A percentile compares a stretch with the other conserved stretches of the same genome.
Conservation (phyloP, 2,329 filamentous ascomycete species). For the Penicillium sp. region DNA sequence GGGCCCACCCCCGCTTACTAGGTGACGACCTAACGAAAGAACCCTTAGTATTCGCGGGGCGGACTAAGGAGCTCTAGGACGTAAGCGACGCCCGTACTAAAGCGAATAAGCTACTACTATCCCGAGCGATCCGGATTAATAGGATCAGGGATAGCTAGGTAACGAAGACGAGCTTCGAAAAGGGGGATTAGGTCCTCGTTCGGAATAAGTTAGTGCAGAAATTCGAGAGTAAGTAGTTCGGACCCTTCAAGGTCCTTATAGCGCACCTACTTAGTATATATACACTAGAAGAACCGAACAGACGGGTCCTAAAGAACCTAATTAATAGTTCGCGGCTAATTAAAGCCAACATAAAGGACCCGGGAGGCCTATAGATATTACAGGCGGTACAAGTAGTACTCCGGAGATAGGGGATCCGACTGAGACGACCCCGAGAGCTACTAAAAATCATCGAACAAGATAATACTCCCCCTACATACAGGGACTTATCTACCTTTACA, state of each 20-base stretch:
- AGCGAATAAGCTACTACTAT: neutral
- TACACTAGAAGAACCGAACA: neutral
- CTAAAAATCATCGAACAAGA: neutral
- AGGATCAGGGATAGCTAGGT: neutral
- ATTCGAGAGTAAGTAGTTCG: slow-evolving; percentile 10
- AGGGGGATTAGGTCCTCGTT: slow-evolving; percentile 3
- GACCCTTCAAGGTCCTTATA: slow-evolving; percentile 4
- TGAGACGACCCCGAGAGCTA: neutral
- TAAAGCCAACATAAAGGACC: neutral
- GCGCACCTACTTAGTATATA: slow-evolving; percentile 3
- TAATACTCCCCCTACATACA: neutral
- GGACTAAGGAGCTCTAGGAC: neutral
- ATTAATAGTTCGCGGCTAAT: slow-evolving; percentile 1
- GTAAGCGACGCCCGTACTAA: neutral
- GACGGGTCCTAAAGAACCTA: neutral
- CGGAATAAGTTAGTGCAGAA: slow-evolving; percentile 2
- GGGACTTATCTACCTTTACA: slow-evolving; percentile 2
- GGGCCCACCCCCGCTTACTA: neutral
- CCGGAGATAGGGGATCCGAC: neutral
- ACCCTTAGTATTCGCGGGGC: neutral
- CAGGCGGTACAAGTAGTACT: neutral
- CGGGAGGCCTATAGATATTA: neutral
- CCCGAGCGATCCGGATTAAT: neutral
- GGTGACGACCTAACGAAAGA: neutral
- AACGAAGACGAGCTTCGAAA: slow-evolving; percentile 4